Base-by-base conservation (phyloP, 2,329 filamentous ascomycete genomes). In the Cercospora brassicicola region DNA sequence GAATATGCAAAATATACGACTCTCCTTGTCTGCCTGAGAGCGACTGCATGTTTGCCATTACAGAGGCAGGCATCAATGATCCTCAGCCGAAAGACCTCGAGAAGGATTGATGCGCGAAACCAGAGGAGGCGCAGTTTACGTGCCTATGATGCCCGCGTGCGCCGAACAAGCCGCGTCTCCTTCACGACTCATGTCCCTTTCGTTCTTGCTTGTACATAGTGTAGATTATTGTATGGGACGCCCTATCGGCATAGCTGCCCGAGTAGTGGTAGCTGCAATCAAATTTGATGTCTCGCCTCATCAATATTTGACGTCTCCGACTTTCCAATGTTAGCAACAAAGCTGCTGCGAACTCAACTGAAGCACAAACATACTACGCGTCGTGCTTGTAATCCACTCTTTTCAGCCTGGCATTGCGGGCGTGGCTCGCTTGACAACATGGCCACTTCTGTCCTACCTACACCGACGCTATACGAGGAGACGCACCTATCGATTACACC, bases 1-100 rank as follows among this genome's bases (percentile, higher is more conserved):
- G 95, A 83, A 92, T 99, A 73, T 97, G 95, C 83, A 99, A 98
- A 85, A 99, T 99, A 70, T 99, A 99, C 78, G 96, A 99, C 81
- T 98, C 94, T 75, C 95, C 95, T 1, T 99, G 95, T 81, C 83
- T 99, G 72, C 95, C 95, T 0, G 95, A 99, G 82, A 96, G 93
- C 75, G 96, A 99, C 80, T 96, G 93, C 78, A 82, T 98, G 74
- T 99, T 99, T 82, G 94, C 95, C 57, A 99, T 99, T 79, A 93
- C 92, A 66, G 96, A 98, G 81, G 93, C 97, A 78, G 95, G 95
- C 53, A 99, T 99, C 76, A 93, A 93, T 30, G 95, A 99, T 78
- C 95, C 95, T 55, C 92, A 90, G 67, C 94, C 95, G 56, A 99
- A 99, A 84, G 95, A 99, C 76, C 81, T 94, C 78, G 94, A 98